These are phyloP conservation scores for Antrodiella citrinella DNA, from an alignment of 768 basidiomycete genomes.

Conservation along the genomic window DNA sequence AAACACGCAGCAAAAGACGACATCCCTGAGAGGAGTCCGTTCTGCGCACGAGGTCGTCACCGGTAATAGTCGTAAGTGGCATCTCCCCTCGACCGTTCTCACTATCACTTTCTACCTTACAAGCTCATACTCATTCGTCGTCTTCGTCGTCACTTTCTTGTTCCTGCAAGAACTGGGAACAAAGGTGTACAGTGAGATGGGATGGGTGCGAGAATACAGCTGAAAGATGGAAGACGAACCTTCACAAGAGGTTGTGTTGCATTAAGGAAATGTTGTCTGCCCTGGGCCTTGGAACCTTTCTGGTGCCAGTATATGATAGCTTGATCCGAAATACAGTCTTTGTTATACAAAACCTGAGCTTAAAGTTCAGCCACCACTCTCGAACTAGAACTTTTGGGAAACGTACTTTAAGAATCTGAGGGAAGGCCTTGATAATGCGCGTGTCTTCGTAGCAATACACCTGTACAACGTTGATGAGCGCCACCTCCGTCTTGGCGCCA, in stretches of 20 bases:
- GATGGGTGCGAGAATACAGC: neutral
- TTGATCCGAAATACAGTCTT: conserved; percentile 91
- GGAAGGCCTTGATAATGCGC: conserved; percentile 89
- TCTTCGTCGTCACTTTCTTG: conserved; percentile 78
- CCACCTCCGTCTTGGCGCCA: conserved; percentile 84
- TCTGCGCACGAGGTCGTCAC: too few relatives aligned
- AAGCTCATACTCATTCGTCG: conserved; percentile 44
- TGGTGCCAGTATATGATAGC: conserved; percentile 98
- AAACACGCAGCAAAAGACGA: too few relatives aligned
- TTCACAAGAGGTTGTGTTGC: conserved; percentile 84
- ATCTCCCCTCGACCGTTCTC: too few relatives aligned
- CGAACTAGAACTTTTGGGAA: neutral
- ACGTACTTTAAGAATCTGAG: conserved; percentile 81
- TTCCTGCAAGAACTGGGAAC: conserved; percentile 75
- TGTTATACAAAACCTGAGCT: conserved; percentile 82
- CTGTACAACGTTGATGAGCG: conserved; percentile 92
- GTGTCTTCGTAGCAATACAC: conserved; percentile 96
- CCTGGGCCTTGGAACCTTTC: conserved; percentile 94
- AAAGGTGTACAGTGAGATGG: neutral
- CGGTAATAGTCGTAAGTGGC: too few relatives aligned
- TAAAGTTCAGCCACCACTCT: conserved; percentile 1
- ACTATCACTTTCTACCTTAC: too few relatives aligned
- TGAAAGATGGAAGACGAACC: conserved; percentile 31
- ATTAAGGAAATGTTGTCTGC: conserved; percentile 92
- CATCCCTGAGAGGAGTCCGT: too few relatives aligned